Evolutionary conservation across 495 filamentous ascomycete genomes (phyloP).

Genomic region (Geoglossum glabrum): DNA sequence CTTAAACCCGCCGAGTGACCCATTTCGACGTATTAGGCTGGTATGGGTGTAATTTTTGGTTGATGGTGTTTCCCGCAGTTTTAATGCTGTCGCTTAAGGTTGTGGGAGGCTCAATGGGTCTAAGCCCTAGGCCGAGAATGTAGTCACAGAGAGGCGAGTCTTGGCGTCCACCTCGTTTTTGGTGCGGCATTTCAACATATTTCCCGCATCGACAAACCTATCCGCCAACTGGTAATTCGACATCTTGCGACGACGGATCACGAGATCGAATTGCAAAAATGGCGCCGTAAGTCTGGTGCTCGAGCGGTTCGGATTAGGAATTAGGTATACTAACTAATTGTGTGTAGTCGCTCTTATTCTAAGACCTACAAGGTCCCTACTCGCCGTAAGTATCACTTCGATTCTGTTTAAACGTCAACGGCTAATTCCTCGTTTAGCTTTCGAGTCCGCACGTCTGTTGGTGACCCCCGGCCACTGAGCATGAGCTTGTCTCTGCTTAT

Average conservation of each 20-base stretch:
- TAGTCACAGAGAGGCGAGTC: background rate
- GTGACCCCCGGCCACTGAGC: conserved; percentile 88
- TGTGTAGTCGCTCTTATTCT: conserved; percentile 51
- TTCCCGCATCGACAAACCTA: background rate
- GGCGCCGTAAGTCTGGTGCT: conserved; percentile 24
- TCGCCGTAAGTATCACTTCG: conserved; percentile 20
- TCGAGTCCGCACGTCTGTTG: conserved; percentile 99
- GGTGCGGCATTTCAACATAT: background rate
- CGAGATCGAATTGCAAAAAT: conserved; percentile 23
- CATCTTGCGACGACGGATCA: background rate
- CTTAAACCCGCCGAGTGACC: conserved; percentile 93
- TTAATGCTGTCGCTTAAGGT: background rate
- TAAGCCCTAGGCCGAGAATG: background rate
- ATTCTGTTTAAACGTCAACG: conserved; percentile 16
- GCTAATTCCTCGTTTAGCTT: conserved; percentile 28
- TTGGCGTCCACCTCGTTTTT: background rate
- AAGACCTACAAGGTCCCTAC: conserved; percentile 97
- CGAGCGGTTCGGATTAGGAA: background rate
- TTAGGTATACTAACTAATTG: conserved; percentile 11
- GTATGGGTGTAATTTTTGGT: background rate
- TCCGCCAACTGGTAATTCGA: background rate
- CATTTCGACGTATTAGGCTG: conserved; percentile 37
- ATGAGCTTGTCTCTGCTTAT: conserved; percentile 91
- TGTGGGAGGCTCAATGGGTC: background rate
- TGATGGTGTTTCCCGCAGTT: background rate